Conservation (phyloP, 805 yeast genomes). For the Hanseniaspora guilliermondii region DNA sequence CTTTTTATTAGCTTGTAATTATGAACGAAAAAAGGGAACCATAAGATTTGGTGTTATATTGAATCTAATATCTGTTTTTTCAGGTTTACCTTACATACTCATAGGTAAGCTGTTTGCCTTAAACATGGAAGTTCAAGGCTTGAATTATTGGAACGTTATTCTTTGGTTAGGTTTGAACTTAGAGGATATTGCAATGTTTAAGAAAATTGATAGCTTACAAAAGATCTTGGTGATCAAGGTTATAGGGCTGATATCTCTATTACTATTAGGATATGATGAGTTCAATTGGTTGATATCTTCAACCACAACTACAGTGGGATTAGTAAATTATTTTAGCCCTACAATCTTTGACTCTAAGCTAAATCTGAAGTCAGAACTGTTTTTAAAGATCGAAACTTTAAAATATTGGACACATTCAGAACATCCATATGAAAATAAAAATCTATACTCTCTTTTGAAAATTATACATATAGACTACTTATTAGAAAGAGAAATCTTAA, state of each 20-base stretch:
- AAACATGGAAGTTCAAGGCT: constrained; percentile 4
- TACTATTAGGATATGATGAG: not conserved
- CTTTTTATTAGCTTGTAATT: constrained; percentile 6
- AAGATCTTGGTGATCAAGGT: not conserved
- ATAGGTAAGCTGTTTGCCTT: constrained; percentile 30
- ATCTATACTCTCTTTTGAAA: constrained; percentile 6
- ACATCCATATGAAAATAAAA: not conserved
- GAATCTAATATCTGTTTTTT: constrained; percentile 54
- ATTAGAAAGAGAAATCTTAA: constrained; percentile 6
- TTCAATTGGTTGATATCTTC: constrained; percentile 5
- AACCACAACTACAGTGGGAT: constrained; percentile 2
- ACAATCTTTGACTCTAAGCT: constrained; percentile 4
- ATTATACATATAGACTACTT: constrained; percentile 8
- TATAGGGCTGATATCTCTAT: not conserved
- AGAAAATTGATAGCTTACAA: not conserved
- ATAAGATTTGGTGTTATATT: constrained; percentile 72
- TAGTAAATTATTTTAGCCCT: constrained; percentile 7
- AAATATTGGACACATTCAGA: constrained; percentile 11
- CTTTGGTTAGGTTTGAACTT: constrained; percentile 9
- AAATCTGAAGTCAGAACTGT: constrained; percentile 9
- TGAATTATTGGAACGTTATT: constrained; percentile 9
- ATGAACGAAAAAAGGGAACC: constrained; percentile 53
- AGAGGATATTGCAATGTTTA: not conserved
- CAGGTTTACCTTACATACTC: constrained; percentile 53
- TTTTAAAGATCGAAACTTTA: constrained; percentile 11